Evolutionary conservation across 148 eudicot genomes (phyloP), one percentile per base, ranked within the genome.

Genomic region (Beta vulgaris): DNA sequence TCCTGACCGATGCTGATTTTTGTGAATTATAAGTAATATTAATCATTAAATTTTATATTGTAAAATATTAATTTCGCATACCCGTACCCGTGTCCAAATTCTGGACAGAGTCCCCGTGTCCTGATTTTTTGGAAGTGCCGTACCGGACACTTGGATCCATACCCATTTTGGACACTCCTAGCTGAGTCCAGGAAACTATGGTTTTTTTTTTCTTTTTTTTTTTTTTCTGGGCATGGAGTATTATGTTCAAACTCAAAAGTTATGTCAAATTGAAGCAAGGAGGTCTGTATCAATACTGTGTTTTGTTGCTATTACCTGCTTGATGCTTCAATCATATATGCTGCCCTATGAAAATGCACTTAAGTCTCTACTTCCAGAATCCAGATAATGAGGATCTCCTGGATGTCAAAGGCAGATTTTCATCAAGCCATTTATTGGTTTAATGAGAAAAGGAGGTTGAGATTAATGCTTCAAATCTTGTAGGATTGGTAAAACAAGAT

Each of bases 271-370:
- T 68, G 88, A 83, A 77, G 88, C 77, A 44, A 88, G 80, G 81
- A 85, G 79, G 81, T 83, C 84, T 89, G 43, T 88, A 51, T 78
- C 88, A 12, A 69, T 88, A 74, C 79, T 88, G 80, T 81, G 80
- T 78, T 72, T 89, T 69, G 86, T 91, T 74, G 91, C 89, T 44
- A 4, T 87, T 11, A 86, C 92, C 76, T 91, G 85, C 76, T 79
- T 91, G 43, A 73, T 91, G 58, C 89, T 92, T 75, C 97, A 93
- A 64, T 80, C 85, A 34, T 71, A 88, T 65, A 78, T 88, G 91
- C 82, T 91, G 76, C 93, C 97, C 1, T 91, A 87, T 78, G 89
- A 86, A 18, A 82, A 65, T 76, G 86, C 86, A 59, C 82, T 89
- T 66, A 73, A 71, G 62, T 87, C 91, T 68, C 75, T 91, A 57